Conservation (phyloP, 345 rosid species). For the Lumnitzera littorea region DNA sequence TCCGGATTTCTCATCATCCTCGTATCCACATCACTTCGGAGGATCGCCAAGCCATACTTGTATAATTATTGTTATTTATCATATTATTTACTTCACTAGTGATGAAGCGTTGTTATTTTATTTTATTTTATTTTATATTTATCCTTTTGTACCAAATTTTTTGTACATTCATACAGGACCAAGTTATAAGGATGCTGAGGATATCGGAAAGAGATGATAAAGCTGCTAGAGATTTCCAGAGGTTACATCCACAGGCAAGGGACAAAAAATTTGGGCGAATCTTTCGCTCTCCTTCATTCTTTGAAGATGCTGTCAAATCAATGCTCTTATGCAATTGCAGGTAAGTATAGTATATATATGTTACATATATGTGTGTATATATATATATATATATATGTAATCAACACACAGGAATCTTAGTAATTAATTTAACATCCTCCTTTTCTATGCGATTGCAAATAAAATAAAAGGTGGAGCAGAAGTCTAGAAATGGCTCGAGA, state of each 20-base stretch:
- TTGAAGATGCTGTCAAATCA: slow-evolving; percentile 48
- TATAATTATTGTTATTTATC: background rate
- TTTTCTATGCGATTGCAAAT: background rate
- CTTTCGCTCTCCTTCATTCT: slow-evolving; percentile 43
- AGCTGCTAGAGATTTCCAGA: slow-evolving; percentile 27
- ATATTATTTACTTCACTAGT: no score
- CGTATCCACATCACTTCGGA: slow-evolving; percentile 4
- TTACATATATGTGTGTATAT: no score
- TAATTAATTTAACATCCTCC: background rate
- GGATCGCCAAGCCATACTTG: slow-evolving; percentile 18
- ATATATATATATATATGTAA: no score
- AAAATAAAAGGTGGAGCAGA: slow-evolving; percentile 24
- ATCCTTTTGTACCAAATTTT: no score
- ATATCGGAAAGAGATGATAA: slow-evolving; percentile 25
- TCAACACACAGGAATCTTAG: no score
- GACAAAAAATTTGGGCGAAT: slow-evolving; percentile 30
- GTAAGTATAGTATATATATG: background rate
- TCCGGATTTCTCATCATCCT: slow-evolving; percentile 13
- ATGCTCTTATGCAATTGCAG: slow-evolving; percentile 36
- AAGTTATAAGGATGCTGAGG: slow-evolving; percentile 42
- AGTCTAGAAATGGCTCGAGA: slow-evolving; percentile 35
- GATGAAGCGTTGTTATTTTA: no score
- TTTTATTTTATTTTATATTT: no score
- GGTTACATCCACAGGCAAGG: slow-evolving; percentile 26
- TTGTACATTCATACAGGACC: slow-evolving; percentile 11